Evolutionary conservation across 208 protist genomes (phyloP).

Genomic region (Trypanosoma platydactyli): DNA sequence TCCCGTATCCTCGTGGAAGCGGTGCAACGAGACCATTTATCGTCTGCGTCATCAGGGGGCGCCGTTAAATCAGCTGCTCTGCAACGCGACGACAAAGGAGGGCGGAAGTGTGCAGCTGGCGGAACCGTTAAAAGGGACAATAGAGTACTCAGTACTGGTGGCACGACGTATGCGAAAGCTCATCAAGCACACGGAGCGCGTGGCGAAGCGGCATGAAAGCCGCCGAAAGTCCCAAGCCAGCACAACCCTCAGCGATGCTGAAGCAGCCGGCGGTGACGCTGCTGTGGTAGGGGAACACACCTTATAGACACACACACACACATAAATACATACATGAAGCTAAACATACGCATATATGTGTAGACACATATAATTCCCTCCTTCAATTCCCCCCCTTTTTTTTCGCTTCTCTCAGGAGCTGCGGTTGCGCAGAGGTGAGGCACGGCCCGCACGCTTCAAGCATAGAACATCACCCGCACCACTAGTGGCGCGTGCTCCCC

Average conservation of each 20-base stretch:
- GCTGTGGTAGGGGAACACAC: constrained; percentile 12
- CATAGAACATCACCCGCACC: no score
- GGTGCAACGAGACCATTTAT: constrained; percentile 86
- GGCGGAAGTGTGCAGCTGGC: constrained; percentile 3
- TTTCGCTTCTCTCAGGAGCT: neutral
- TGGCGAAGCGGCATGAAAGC: constrained; percentile 52
- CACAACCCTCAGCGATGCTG: neutral
- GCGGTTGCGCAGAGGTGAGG: neutral
- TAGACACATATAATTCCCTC: constrained; percentile 8
- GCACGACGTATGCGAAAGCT: constrained; percentile 84
- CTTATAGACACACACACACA: constrained; percentile 16
- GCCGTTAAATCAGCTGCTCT: constrained; percentile 61
- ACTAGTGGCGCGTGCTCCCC: no score
- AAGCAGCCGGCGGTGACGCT: neutral
- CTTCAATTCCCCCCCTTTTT: constrained; percentile 18
- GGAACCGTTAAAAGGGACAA: constrained; percentile 23
- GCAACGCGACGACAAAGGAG: constrained; percentile 33
- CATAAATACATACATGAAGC: neutral
- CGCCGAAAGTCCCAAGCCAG: constrained; percentile 39
- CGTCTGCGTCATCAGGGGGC: constrained; percentile 70
- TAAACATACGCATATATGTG: constrained; percentile 8
- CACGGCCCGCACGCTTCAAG: no score
- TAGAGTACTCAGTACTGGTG: constrained; percentile 80
- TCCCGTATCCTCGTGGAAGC: constrained; percentile 80
- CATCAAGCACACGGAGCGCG: constrained; percentile 72